These are phyloP conservation scores for Arthrobotrys sphaeroides DNA, from an alignment of 2,329 filamentous ascomycete species.

Conservation along the genomic window DNA sequence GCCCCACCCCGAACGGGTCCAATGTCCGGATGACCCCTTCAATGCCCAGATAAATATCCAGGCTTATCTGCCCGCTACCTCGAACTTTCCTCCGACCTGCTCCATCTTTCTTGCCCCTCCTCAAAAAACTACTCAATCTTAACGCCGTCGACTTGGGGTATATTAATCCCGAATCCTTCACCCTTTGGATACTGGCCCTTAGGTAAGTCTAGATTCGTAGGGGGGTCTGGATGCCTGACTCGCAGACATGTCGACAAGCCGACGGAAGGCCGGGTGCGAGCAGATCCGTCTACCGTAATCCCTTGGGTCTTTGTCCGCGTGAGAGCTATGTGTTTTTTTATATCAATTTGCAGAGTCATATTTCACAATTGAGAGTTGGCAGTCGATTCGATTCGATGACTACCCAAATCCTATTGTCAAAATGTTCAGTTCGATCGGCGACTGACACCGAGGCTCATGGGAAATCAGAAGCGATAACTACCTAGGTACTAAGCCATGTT, in stretches of 20 bases:
- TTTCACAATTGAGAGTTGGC: too few relatives aligned
- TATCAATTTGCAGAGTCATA: too few relatives aligned
- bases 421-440: not conserved
- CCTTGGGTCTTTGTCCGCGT: not conserved
- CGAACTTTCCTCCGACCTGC: slow-evolving; percentile 1
- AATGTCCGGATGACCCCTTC: not conserved
- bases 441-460: not conserved
- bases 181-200: not conserved
- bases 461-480: slow-evolving; percentile 3
- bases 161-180: slow-evolving; percentile 23
- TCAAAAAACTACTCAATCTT: not conserved
- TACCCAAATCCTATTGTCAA: not conserved
- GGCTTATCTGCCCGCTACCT: not conserved
- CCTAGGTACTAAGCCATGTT: too few relatives aligned
- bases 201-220: not conserved
- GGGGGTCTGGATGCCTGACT: not conserved
- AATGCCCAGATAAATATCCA: not conserved
- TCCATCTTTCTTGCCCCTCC: not conserved
- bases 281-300: not conserved
- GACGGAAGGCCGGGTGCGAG: slow-evolving; percentile 17
- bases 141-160: not conserved
- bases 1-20: not conserved
- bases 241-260: slow-evolving; percentile 11
- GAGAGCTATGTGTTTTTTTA: too few relatives aligned
- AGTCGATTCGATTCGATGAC: not conserved